Conservation (phyloP, 306 rosid genomes). For the Glycine tomentella region DNA sequence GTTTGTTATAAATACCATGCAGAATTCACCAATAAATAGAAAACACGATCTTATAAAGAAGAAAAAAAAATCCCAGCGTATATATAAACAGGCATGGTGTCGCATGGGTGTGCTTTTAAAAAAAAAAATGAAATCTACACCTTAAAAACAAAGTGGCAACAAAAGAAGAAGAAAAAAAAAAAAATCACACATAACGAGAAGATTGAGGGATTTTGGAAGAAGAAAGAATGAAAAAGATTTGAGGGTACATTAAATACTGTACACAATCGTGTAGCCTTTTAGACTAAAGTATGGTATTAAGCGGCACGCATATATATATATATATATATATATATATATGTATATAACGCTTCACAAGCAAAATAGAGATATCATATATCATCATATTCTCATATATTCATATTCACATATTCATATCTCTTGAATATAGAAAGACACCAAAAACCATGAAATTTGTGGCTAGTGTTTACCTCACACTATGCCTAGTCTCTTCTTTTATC, state of each 20-base stretch:
- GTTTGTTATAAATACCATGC: neutral
- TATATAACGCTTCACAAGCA: neutral
- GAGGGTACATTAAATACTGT: neutral
- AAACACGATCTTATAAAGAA: neutral
- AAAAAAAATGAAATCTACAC: constrained; percentile 19
- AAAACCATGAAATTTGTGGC: constrained; percentile 23
- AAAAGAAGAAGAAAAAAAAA: neutral
- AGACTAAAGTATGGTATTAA: neutral
- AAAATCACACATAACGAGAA: constrained; percentile 17
- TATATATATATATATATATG: no score
- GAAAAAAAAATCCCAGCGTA: constrained; percentile 10
- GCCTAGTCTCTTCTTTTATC: constrained; percentile 38
- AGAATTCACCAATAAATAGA: neutral
- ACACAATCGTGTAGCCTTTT: neutral
- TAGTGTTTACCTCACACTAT: constrained; percentile 31
- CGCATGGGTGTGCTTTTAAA: constrained; percentile 32
- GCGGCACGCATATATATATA: neutral
- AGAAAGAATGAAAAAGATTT: constrained; percentile 24
- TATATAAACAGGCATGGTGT: constrained; percentile 27
- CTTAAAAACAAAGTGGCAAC: constrained; percentile 14
- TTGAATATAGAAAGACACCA: neutral
- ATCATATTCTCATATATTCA: no score
- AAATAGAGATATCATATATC: neutral
- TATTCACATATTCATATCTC: no score
- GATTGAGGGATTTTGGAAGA: neutral